Conservation (phyloP, 176 grass and related monocot genomes). For the Otatea glauca region DNA sequence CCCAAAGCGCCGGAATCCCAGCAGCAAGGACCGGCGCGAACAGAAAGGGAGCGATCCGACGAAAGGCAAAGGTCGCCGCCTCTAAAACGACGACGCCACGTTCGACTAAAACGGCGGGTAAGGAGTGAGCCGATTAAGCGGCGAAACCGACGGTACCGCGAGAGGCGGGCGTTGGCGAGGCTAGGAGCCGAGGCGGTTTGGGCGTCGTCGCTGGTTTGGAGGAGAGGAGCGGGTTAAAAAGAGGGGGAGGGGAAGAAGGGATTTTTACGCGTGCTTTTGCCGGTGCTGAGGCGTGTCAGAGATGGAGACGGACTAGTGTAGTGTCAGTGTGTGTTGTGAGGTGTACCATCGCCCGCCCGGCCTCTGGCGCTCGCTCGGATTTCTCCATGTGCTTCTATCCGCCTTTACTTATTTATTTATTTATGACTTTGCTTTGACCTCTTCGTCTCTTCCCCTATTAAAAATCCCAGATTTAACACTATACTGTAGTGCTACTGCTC, state of each 20-base stretch:
- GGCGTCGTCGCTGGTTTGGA: slow-evolving; percentile 53
- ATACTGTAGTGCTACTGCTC: neutral
- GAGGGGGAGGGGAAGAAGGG: neutral
- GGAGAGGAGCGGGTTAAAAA: neutral
- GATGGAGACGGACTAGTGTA: neutral
- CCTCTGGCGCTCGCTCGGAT: neutral
- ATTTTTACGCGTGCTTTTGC: slow-evolving; percentile 27
- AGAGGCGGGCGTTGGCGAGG: neutral
- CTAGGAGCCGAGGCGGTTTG: slow-evolving; percentile 27
- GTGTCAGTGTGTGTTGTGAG: neutral
- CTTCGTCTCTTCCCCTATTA: neutral
- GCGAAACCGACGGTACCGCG: slow-evolving; percentile 14
- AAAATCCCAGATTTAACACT: neutral
- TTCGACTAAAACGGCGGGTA: neutral
- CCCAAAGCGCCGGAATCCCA: neutral
- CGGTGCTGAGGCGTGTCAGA: slow-evolving; percentile 9
- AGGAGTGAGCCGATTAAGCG: neutral
- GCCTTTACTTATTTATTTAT: too few species aligned
- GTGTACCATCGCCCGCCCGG: neutral
- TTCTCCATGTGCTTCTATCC: neutral
- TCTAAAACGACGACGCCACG: slow-evolving; percentile 7
- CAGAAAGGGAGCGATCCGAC: neutral
- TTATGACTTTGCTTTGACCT: neutral
- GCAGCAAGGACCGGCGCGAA: neutral
- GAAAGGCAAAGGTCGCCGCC: neutral